phyloP scores from a whole-genome alignment of 2,329 filamentous ascomycete species.

The Fusarium sarcochroum region DNA sequence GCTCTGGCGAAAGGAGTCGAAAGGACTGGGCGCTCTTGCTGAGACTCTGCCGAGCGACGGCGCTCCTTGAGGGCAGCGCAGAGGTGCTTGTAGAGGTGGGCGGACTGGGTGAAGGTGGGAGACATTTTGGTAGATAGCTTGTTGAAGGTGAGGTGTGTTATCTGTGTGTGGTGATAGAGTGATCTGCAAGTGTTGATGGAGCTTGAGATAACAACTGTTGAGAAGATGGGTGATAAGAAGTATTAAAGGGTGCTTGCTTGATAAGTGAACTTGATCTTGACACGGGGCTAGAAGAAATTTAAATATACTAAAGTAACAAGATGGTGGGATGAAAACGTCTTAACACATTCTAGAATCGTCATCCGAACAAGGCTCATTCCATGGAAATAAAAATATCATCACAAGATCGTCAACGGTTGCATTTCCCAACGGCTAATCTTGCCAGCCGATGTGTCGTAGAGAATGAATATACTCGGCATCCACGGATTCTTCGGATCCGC shows the following conservation, averaged over 20 bases:
- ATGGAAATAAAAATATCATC: neutral
- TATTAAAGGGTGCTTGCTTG: neutral
- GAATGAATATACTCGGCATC: neutral
- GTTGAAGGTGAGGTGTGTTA: neutral
- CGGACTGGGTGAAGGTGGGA: constrained; percentile 20
- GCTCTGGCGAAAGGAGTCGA: neutral
- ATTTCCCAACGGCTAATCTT: constrained; percentile 4
- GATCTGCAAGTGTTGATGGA: neutral
- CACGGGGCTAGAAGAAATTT: neutral
- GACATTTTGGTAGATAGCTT: neutral
- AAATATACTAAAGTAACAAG: neutral
- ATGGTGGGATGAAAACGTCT: neutral
- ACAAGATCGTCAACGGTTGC: neutral
- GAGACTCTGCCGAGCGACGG: neutral
- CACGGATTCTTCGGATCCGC: constrained; percentile 2
- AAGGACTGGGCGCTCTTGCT: neutral
- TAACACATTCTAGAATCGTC: neutral
- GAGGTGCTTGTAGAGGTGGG: constrained; percentile 13
- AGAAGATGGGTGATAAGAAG: neutral
- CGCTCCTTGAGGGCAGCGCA: constrained; percentile 12
- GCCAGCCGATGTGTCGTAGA: neutral
- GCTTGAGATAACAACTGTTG: neutral
- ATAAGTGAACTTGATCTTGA: neutral
- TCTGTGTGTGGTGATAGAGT: too few relatives aligned
- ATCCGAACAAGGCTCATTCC: neutral